These are phyloP conservation scores for Rhodotorula paludigena DNA, from an alignment of 768 basidiomycete genomes.

Conservation along the genomic window DNA sequence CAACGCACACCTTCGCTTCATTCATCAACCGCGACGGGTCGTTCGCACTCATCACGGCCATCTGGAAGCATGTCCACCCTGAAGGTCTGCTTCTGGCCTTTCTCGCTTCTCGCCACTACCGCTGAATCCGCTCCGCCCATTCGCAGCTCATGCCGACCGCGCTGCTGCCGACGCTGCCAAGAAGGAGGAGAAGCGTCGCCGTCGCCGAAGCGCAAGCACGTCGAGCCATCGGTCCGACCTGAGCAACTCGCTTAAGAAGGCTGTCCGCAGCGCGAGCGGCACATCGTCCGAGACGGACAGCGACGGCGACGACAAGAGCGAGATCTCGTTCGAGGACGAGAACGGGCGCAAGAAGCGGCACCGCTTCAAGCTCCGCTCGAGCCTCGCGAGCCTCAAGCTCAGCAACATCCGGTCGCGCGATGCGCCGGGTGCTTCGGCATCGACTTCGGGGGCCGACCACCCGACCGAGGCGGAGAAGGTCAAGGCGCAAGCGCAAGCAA, in stretches of 20 bases:
- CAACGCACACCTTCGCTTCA: conserved; percentile 74
- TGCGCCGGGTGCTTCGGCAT: not conserved
- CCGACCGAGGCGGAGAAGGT: conserved; percentile 37
- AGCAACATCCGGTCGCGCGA: not conserved
- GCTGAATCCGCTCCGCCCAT: too few species aligned
- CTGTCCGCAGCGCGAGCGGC: too few species aligned
- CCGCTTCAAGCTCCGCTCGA: conserved; percentile 14
- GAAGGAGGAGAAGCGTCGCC: not conserved
- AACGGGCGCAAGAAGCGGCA: conserved; percentile 31
- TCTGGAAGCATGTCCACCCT: conserved; percentile 83
- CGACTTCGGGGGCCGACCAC: not conserved
- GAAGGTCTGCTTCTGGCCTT: not conserved
- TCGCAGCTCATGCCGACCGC: not conserved
- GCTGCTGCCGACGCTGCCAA: not conserved
- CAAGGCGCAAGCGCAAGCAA: conserved; percentile 17
- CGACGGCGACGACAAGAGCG: conserved; percentile 14
- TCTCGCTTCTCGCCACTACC: not conserved
- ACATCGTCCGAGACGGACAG: conserved; percentile 8
- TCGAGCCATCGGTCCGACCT: not conserved
- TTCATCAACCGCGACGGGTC: conserved; percentile 91
- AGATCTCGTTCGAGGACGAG: conserved; percentile 35
- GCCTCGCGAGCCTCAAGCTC: not conserved
- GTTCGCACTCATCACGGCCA: conserved; percentile 85
- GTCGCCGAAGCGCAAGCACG: not conserved
- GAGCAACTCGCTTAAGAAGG: not conserved